phyloP scores from a whole-genome alignment of 805 yeast genomes.

The Candida oleophila region DNA sequence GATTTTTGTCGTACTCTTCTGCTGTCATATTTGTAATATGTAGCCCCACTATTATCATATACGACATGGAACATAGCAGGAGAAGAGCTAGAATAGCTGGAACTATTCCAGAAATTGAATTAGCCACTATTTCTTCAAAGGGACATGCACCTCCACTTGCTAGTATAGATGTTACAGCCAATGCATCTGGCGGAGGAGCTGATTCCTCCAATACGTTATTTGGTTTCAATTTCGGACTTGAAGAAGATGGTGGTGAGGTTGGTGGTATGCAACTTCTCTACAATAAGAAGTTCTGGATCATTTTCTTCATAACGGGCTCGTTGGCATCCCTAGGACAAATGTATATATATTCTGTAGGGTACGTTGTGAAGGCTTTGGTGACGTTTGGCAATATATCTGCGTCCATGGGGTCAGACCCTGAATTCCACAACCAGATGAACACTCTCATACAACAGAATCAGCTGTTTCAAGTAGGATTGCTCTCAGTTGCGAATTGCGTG shows the following conservation, averaged over 20 bases:
- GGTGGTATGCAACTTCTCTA: slow-evolving; percentile 19
- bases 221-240: background rate
- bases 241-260: slow-evolving; percentile 2
- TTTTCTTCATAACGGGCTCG: slow-evolving; percentile 36
- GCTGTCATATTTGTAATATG: slow-evolving; percentile 42
- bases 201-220: slow-evolving; percentile 15
- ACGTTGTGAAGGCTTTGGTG: slow-evolving; percentile 41
- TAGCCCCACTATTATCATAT: slow-evolving; percentile 44
- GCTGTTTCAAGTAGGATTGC: slow-evolving; percentile 68
- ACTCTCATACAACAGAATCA: slow-evolving; percentile 53
- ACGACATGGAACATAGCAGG: slow-evolving; percentile 33
- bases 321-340: slow-evolving; percentile 45
- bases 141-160: background rate
- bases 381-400: slow-evolving; percentile 10
- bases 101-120: slow-evolving; percentile 6
- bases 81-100: slow-evolving; percentile 4
- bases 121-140: slow-evolving; percentile 3
- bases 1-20: slow-evolving; percentile 44
- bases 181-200: background rate
- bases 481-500: slow-evolving; percentile 63
- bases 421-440: slow-evolving; percentile 18
- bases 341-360: slow-evolving; percentile 48
- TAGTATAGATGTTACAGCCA: background rate
- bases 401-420: slow-evolving; percentile 5
- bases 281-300: slow-evolving; percentile 35